phyloP scores from a whole-genome alignment of 768 basidiomycete genomes.

The Dacryopinax spathularia region DNA sequence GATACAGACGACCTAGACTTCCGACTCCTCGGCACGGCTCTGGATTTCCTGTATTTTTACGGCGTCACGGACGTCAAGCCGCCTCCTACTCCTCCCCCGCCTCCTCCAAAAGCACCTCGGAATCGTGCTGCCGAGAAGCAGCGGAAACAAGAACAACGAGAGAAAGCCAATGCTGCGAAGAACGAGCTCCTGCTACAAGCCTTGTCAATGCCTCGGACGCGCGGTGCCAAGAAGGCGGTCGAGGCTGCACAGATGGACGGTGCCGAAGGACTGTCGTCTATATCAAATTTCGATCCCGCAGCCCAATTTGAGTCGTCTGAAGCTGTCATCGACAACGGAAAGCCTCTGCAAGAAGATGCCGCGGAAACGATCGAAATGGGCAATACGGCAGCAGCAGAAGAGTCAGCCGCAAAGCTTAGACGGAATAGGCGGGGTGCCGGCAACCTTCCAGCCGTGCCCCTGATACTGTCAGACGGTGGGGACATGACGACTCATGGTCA shows the following conservation, averaged over 20 bases:
- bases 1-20: conserved; percentile 37
- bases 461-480: background rate
- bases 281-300: background rate
- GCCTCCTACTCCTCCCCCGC: conserved; percentile 41
- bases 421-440: background rate
- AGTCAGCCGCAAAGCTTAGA: conserved; percentile 1
- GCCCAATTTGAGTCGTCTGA: too few relatives aligned
- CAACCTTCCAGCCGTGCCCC: background rate
- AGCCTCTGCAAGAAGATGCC: too few relatives aligned
- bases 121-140: conserved; percentile 8
- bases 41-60: conserved; percentile 53
- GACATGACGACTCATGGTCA: background rate
- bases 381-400: background rate
- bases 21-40: conserved; percentile 41
- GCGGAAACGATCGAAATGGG: too few relatives aligned
- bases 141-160: conserved; percentile 7
- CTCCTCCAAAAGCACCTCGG: background rate
- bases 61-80: conserved; percentile 51
- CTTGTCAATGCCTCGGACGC: background rate
- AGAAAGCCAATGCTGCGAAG: background rate
- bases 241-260: background rate
- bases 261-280: background rate
- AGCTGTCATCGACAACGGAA: too few relatives aligned
- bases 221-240: background rate
- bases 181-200: background rate